Evolutionary conservation across 1,139 yeast species (phyloP).

Genomic region (Magnusiomyces magnusii): DNA sequence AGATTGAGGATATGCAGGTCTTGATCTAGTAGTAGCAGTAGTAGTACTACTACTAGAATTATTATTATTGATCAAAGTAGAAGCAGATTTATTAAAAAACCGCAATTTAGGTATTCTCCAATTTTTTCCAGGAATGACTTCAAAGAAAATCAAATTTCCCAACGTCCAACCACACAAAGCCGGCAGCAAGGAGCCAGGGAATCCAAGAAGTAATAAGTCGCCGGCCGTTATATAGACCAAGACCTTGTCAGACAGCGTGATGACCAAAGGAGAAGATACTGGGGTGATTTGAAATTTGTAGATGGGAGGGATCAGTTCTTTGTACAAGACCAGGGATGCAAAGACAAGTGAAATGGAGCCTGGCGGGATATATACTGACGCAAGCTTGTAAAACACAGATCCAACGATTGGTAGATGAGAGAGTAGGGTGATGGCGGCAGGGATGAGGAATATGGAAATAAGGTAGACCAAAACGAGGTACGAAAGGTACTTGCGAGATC

Average conservation of each 20-base stretch:
- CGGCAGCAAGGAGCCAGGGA: conserved; percentile 40
- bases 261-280: conserved; percentile 24
- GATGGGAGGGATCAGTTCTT: conserved; percentile 49
- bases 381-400: conserved; percentile 21
- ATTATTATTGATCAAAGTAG: too few relatives aligned
- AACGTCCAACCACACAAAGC: conserved; percentile 50
- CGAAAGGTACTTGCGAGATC: conserved; percentile 51
- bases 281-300: conserved; percentile 49
- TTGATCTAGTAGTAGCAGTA: too few relatives aligned
- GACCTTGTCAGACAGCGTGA: conserved; percentile 44
- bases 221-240: conserved; percentile 47
- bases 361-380: conserved; percentile 34
- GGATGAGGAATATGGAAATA: conserved; percentile 6
- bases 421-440: background rate
- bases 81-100: background rate
- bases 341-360: conserved; percentile 63
- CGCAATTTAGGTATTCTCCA: conserved; percentile 36
- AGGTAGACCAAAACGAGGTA: conserved; percentile 21
- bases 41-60: too few relatives aligned
- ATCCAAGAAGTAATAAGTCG: conserved; percentile 46
- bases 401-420: conserved; percentile 15
- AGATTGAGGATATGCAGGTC: background rate
- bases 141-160: conserved; percentile 50
- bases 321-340: conserved; percentile 52
- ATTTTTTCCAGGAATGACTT: conserved; percentile 53